Evolutionary conservation across 2,329 filamentous ascomycete species (phyloP).

Genomic region (Penicillium sp.): DNA sequence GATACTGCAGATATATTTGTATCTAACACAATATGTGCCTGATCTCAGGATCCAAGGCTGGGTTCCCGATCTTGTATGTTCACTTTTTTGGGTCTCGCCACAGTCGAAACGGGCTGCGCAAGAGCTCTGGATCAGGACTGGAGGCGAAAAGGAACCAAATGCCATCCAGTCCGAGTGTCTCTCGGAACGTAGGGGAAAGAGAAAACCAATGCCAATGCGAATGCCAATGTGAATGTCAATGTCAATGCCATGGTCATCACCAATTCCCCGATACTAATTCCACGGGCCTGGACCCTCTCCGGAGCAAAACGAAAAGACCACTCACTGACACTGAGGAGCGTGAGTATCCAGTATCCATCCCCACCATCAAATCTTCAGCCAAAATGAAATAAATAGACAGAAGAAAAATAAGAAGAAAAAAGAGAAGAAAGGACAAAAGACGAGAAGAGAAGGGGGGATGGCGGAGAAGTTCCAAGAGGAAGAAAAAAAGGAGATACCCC

Average conservation of each 20-base stretch:
- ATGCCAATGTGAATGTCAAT: no score
- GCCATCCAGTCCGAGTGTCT: slow-evolving; percentile 32
- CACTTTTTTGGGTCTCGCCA: slow-evolving; percentile 32
- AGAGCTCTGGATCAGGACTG: slow-evolving; percentile 29
- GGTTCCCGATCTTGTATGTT: slow-evolving; percentile 26
- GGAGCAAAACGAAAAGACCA: neutral
- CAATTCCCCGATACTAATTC: slow-evolving; percentile 4
- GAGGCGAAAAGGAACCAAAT: slow-evolving; percentile 36
- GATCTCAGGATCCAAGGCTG: slow-evolving; percentile 18
- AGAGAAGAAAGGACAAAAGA: neutral
- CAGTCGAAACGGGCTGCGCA: slow-evolving; percentile 23
- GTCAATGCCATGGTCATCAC: slow-evolving; percentile 1
- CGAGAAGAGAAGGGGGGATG: neutral
- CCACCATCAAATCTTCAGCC: slow-evolving; percentile 1
- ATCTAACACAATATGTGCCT: slow-evolving; percentile 29
- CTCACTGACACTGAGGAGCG: no score
- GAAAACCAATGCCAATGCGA: no score
- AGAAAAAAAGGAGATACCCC: neutral
- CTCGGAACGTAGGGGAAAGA: slow-evolving; percentile 12
- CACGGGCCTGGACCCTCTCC: neutral
- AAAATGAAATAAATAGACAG: neutral
- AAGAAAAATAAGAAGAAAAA: neutral
- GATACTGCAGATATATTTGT: slow-evolving; percentile 3
- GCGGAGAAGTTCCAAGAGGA: neutral
- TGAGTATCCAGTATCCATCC: neutral